phyloP scores from a whole-genome alignment of 352 stramenopile species.

The Phytopythium chamaehyphon region DNA sequence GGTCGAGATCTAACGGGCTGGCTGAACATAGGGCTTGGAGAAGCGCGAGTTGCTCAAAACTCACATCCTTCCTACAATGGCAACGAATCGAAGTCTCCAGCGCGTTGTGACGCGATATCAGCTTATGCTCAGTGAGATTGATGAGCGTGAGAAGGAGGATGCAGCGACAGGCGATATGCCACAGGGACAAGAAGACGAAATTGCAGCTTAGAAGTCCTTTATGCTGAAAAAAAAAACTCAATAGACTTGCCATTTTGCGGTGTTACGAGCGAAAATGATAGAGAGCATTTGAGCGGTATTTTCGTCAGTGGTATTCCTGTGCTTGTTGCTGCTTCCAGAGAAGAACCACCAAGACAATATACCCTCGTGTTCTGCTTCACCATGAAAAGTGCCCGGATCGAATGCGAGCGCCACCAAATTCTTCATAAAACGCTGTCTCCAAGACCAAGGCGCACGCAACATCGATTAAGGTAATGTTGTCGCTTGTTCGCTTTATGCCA shows the following conservation, averaged over 20 bases:
- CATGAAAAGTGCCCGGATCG: conserved; percentile 1
- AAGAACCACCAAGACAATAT: not conserved
- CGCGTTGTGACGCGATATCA: conserved; percentile 82
- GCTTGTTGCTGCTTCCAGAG: not conserved
- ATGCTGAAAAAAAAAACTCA: not conserved
- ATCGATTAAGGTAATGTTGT: not conserved
- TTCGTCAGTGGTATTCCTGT: not conserved
- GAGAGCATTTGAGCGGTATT: not conserved
- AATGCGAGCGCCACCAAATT: not conserved
- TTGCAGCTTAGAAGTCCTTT: no score
- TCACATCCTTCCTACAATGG: conserved; percentile 73
- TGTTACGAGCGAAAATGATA: not conserved
- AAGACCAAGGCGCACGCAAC: not conserved
- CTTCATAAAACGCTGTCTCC: not conserved
- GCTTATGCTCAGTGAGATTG: conserved; percentile 76
- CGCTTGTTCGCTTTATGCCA: no score
- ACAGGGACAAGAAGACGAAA: no score
- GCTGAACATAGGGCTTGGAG: conserved; percentile 33
- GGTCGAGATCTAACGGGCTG: not conserved
- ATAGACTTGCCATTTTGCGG: not conserved
- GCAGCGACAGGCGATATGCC: not conserved
- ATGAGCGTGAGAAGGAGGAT: conserved; percentile 33
- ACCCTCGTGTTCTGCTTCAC: not conserved
- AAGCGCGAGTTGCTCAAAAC: conserved; percentile 77
- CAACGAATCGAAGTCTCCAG: conserved; percentile 74